Percentiles rank a stretch among this genome's conserved stretches.
These are phyloP conservation scores for Fusarium sp. DNA, from an alignment of 2,329 filamentous ascomycete genomes.

Conservation along the genomic window DNA sequence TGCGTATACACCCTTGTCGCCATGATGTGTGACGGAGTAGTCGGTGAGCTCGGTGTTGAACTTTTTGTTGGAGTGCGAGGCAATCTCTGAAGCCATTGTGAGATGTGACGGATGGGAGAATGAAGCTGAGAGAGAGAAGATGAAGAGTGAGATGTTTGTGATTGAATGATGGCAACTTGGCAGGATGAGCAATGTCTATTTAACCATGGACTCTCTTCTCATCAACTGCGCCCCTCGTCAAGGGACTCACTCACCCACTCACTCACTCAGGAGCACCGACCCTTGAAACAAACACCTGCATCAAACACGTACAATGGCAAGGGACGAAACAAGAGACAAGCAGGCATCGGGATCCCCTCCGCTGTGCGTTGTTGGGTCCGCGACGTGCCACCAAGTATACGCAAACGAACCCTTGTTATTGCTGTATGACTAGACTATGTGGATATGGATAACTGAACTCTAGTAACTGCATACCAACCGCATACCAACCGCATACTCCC, in stretches of 20 bases:
- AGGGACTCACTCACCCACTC: too few species aligned
- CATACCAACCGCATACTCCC: too few species aligned
- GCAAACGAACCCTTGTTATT: too few species aligned
- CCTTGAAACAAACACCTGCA: not conserved
- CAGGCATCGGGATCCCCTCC: conserved; percentile 10
- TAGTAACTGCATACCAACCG: too few species aligned
- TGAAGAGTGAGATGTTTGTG: not conserved
- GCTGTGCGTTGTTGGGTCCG: conserved; percentile 8
- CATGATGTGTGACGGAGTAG: conserved; percentile 46
- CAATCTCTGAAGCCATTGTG: conserved; percentile 39
- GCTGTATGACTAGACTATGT: too few species aligned
- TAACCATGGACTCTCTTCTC: not conserved
- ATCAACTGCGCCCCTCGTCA: not conserved
- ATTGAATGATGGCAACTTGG: not conserved
- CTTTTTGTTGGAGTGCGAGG: conserved; percentile 48
- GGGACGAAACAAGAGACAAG: not conserved
- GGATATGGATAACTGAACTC: too few species aligned
- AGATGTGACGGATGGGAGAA: not conserved
- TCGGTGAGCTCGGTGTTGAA: conserved; percentile 54
- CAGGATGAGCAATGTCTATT: conserved; percentile 3
- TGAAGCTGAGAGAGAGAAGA: not conserved
- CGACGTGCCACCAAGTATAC: not conserved
- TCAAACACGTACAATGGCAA: too few species aligned
- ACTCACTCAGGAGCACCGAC: too few species aligned
- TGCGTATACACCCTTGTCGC: conserved; percentile 52